Conservation (phyloP, 2,329 filamentous ascomycete genomes). For the Acarospora socialis region DNA sequence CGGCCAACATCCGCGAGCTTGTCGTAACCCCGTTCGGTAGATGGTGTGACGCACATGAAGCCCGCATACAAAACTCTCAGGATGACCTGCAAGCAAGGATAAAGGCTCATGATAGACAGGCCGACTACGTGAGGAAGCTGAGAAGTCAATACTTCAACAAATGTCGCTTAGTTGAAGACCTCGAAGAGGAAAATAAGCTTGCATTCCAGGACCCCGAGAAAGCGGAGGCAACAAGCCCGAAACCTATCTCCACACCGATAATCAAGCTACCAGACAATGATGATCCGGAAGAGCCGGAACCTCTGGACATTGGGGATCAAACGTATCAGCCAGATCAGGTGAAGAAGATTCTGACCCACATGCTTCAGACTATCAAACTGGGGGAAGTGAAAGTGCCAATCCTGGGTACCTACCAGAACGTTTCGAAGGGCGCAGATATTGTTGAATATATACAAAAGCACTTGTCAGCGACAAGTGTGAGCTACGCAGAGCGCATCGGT, state of each 20-base stretch:
- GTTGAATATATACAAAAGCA: constrained; percentile 88
- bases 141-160: constrained; percentile 98
- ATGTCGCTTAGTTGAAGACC: constrained; percentile 84
- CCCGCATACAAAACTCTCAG: constrained; percentile 81
- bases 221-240: constrained; percentile 38
- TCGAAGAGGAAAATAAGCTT: constrained; percentile 97
- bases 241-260: constrained; percentile 40
- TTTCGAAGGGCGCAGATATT: constrained; percentile 80
- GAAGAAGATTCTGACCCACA: constrained; percentile 77
- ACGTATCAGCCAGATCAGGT: constrained; percentile 72
- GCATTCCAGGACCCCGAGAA: constrained; percentile 77
- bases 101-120: constrained; percentile 85
- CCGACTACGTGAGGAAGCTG: constrained; percentile 79
- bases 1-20: constrained; percentile 87
- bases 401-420: constrained; percentile 86
- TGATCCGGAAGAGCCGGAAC: constrained; percentile 52
- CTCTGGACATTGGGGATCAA: constrained; percentile 82
- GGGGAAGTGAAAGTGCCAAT: constrained; percentile 92
- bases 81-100: constrained; percentile 84
- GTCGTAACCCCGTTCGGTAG: constrained; percentile 87
- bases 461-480: constrained; percentile 69
- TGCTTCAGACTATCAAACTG: constrained; percentile 73
- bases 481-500: constrained; percentile 85
- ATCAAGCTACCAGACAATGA: constrained; percentile 74
- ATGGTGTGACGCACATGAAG: constrained; percentile 92